A percentile compares a stretch with the other conserved stretches of the same genome.
Conservation (phyloP, 75 land plant species). For the Pinus taeda region DNA sequence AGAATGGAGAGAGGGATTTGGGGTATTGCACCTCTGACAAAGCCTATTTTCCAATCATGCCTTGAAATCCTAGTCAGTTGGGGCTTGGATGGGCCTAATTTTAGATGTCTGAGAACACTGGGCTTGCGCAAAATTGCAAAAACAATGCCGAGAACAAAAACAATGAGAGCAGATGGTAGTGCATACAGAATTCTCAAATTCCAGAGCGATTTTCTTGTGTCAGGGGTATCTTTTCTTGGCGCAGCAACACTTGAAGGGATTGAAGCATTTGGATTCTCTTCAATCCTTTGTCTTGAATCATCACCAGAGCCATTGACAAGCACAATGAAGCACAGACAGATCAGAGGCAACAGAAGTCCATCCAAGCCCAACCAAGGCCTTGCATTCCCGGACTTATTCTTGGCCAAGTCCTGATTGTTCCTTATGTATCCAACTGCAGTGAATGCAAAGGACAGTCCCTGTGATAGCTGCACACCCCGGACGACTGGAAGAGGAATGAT, state of each 20-base stretch:
- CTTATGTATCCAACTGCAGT: conserved; percentile 70
- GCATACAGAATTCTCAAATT: conserved; percentile 17
- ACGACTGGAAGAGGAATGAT: conserved; percentile 72
- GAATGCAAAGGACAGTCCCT: conserved; percentile 77
- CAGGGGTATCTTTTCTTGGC: neutral
- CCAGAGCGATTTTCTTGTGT: neutral
- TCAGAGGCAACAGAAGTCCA: conserved; percentile 58
- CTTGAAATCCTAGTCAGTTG: conserved; percentile 35
- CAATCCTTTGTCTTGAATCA: conserved; percentile 23
- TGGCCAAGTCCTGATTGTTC: conserved; percentile 58
- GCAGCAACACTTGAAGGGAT: neutral
- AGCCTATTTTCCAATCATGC: conserved; percentile 67
- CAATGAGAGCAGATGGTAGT: conserved; percentile 76
- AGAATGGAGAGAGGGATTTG: conserved; percentile 85
- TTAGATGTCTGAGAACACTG: conserved; percentile 22
- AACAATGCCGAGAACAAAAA: conserved; percentile 61
- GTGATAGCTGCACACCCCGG: conserved; percentile 82
- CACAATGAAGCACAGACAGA: conserved; percentile 52
- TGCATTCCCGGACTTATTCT: conserved; percentile 38
- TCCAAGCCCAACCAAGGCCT: conserved; percentile 78
- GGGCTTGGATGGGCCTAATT: conserved; percentile 51
- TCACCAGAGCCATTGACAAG: conserved; percentile 30
- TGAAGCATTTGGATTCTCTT: neutral
- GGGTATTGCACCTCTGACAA: conserved; percentile 79
- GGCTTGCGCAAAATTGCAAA: conserved; percentile 60